Base-by-base conservation (phyloP, 1,284 basidiomycete species). In the Trichosporon coremiiforme region DNA sequence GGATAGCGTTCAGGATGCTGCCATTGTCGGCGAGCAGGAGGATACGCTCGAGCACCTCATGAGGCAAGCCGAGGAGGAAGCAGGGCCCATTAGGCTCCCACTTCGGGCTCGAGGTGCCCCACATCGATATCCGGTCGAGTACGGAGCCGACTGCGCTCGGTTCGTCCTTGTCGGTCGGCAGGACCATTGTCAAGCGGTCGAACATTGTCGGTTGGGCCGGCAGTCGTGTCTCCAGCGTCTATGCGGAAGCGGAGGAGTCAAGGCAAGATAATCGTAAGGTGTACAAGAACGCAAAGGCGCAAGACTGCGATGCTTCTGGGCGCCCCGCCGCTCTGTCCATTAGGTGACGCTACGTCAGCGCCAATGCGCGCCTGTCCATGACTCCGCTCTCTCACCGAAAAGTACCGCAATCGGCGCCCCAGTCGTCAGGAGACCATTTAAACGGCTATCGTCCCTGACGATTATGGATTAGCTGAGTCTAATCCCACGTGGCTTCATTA, bases 31-130 rank as follows among this genome's bases (percentile, higher is more conserved):
- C 50, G 45, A 33, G 41, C 6, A 20, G 47, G 8, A 71, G 65
- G 20, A 64, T 55, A 13, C 50, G 66, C 47, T 68, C 67, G 2
- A 71, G 64, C 5, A 71, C 31, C 62, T 71, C 70, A 7, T 62
- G 47, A 2, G 70, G 70, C 17, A 70, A 31, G 1, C 13, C 35
- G 33, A 70, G 64, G 4, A 70, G 41, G 13, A 36, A 17, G 57
- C 57, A 66, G 1, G 63, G 60, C 17, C 60, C 41, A 20, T 29
- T 45, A 9, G 38, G 41, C 35, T 38, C n/a, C 17, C 20, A n/a
- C 15, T 38, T 2, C 6, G 22, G 13, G 22, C 31, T 29, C 38
- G 64, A n/a, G 64, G 17, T 60, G 17, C 29, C 41, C 41, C 41
- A 22, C 57, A n/a, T 60, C 31, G 17, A 10, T 60, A 60, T 60